Base-by-base conservation (phyloP, 2,329 filamentous ascomycete species). In the Polytolypa hystricis region DNA sequence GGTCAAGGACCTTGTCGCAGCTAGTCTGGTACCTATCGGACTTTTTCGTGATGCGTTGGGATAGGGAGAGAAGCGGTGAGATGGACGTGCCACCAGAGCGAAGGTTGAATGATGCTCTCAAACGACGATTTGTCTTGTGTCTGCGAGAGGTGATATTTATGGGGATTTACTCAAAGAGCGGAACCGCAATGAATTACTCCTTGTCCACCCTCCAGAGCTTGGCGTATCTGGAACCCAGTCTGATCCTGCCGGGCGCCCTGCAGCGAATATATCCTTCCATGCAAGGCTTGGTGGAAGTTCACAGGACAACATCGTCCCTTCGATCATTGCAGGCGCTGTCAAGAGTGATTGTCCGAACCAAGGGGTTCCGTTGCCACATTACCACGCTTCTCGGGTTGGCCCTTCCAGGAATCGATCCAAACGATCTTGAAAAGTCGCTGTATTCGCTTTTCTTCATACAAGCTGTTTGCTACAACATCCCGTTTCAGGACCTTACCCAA, bases 11-110 rank as follows among this genome's bases (percentile, higher is more conserved):
- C 46, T 66, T 98, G 29, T 81, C 86, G 3, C 89, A 96, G 58
- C 70, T 98, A 37, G 84, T 91, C 4, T 87, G 87, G 56, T 94
- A 93, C 58, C 69, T 98, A 4, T 81, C 87, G 2, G 91, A 98
- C 56, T 87, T 93, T 51, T 98, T 98, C 57, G 84, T 98, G 29
- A 91, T 93, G 64, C 79, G 91, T 35, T 98, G 87, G 87, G 96
- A 98, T 55, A 78, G 89, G 35, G 91, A 98, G 61, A 81, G 83
- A 55, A 93, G 78, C 52, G 86, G 85, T 18, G 93, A 98, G 64
- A 80, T 94, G 62, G 82, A 93, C 30, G 74, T 89, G 1, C 87
- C 89, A 0, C 63, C 72, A 26, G 84, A 87, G 34, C 77, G 91
- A 37, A 80, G 70, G 48, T 78, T 98, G 47, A 91, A 78, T 43